Base-by-base conservation (phyloP, 768 basidiomycete genomes). In the Gloeopeniophorella convolvens region DNA sequence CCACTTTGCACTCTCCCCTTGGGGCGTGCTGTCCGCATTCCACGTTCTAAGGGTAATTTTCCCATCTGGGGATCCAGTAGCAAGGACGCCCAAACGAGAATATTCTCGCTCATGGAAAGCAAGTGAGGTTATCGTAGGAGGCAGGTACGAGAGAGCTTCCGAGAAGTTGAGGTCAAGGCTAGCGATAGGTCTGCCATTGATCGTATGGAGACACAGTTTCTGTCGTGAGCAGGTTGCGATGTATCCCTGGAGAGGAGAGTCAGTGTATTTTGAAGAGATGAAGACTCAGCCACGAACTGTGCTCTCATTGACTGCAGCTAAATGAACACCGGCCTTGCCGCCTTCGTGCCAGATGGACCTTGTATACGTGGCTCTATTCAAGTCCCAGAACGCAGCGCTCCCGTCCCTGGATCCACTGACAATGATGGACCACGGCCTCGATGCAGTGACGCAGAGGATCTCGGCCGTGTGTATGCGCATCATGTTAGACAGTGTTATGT, bases 81-180 rank as follows among this genome's bases (percentile, higher is more conserved):
- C 90, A n/a, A 96, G 73, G 4, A 91, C 72, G 4, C 88, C 88
- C 0, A 80, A 69, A 53, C 77, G 73, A 0, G 87, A 81, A 64
- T 88, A 95, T 60, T 95, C 93, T 28, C 93, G 79, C 61, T 94
- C 89, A 51, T 90, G 85, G 70, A 95, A 95, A 0, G 85, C 82
- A 43, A 96, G 66, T 0, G 87, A 82, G 0, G 84, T 85, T 46
- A 94, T 82, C 3, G 70, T 70, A 0, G 78, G 76, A 4, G 51
- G 56, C 2, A 73, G 72, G 15, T 77, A 68, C 5, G 67, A 46
- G 1, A 73, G 72, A 32, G 72, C 72, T 4, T 69, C 66, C 18
- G 74, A 64, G 20, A 72, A 66, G 3, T 73, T 71, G 1, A 90
- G 70, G 55, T 89, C 83, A 28, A 91, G 64, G 11, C 72, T 75